Evolutionary conservation across 2,329 filamentous ascomycete species (phyloP), one percentile per base, ranked within the genome.

Genomic region (Colletotrichum coccodes): DNA sequence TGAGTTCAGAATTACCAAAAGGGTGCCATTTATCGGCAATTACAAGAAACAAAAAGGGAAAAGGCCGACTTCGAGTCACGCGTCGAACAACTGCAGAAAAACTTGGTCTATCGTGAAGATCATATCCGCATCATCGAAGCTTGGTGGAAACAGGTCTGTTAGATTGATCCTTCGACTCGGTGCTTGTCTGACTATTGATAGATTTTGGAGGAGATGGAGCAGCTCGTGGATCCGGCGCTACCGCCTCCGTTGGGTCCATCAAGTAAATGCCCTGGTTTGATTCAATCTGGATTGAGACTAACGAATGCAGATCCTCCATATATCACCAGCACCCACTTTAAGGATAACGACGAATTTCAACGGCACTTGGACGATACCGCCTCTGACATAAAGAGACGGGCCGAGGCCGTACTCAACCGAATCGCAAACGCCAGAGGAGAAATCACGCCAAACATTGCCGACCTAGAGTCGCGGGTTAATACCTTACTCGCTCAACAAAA

Each of bases 41-140:
- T 99, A 94, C 93, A 94, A 78, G 96, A 98, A 82, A 98, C 97
- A 82, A 97, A 97, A 82, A 91, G 96, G 74, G 94, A 97, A 79
- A 95, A 94, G 78, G 86, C 88, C 66, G 92, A 92, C 46, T 84
- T 97, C 71, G 95, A 98, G 83, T 86, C 89, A 67, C 92, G 93
- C 76, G 85, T 98, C 70, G 91, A 91, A 77, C 93, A 97, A 72
- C 84, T 97, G 71, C 89, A 93, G 72, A 94, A 94, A 78, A 89
- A 90, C 76, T 89, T 92, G 34, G 87, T 89, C 71, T 90, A 96
- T 80, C 94, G 98, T 81, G 94, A 98, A 81, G 94, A 98, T 75
- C 96, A 98, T 79, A 84, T 99, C 59, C 91, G 95, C 76, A 89
- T 94, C 71, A 91, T 98, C 74, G 95, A 99, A 84, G 89, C 90